phyloP scores from a whole-genome alignment of 805 yeast genomes.

The Ogataea sp. region DNA sequence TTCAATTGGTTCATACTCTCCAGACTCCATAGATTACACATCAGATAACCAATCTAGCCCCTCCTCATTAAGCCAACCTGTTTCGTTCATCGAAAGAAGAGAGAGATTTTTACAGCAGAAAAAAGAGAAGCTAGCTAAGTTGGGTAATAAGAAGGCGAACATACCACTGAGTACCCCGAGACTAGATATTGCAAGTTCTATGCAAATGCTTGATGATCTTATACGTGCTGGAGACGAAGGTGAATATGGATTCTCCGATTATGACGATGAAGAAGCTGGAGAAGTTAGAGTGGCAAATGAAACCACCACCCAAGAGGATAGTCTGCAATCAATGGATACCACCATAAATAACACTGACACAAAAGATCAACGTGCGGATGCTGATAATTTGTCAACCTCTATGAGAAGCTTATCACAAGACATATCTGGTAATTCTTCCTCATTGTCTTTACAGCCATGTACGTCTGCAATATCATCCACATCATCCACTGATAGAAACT shows the following conservation, averaged over 20 bases:
- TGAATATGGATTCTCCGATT: background rate
- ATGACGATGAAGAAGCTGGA: background rate
- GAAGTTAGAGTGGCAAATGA: background rate
- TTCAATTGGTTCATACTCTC: constrained; percentile 21
- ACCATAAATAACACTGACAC: background rate
- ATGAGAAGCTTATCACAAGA: too few relatives aligned
- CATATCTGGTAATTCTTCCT: background rate
- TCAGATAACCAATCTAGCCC: constrained; percentile 19
- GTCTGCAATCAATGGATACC: too few relatives aligned
- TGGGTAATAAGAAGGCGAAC: constrained; percentile 14
- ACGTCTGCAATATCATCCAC: background rate
- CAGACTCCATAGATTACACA: constrained; percentile 10
- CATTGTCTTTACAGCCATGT: background rate
- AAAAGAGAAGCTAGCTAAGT: constrained; percentile 7
- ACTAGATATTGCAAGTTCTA: constrained; percentile 28
- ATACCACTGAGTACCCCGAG: constrained; percentile 33
- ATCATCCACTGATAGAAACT: background rate
- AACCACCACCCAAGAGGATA: too few relatives aligned
- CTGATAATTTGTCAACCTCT: too few relatives aligned
- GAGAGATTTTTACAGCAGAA: constrained; percentile 11
- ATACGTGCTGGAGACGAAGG: constrained; percentile 2
- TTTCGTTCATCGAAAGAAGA: constrained; percentile 15
- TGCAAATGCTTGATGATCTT: constrained; percentile 3
- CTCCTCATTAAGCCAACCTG: constrained; percentile 9
- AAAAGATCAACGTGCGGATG: background rate